These are phyloP conservation scores for Wilhelminamyces savonicus DNA, from an alignment of 805 yeast species.

Conservation along the genomic window DNA sequence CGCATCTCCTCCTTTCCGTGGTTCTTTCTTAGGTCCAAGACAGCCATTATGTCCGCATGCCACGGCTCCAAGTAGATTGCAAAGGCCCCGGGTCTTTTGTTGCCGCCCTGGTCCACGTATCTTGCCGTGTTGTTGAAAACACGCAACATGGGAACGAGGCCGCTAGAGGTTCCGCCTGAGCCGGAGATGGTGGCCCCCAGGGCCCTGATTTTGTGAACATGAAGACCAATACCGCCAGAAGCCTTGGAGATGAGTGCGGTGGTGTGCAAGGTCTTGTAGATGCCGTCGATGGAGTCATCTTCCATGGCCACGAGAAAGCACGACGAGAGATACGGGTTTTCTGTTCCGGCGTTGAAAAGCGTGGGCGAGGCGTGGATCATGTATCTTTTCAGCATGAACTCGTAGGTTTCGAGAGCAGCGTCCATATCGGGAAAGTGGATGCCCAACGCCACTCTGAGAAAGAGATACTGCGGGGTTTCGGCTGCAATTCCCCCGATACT, in stretches of 20 bases:
- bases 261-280: conserved; percentile 80
- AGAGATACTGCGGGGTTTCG: conserved; percentile 88
- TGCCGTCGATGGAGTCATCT: conserved; percentile 94
- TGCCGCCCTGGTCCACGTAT: conserved; percentile 97
- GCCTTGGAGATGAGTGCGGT: conserved; percentile 89
- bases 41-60: conserved; percentile 89
- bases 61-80: conserved; percentile 94
- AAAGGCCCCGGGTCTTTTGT: conserved; percentile 96
- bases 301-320: conserved; percentile 89
- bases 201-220: conserved; percentile 80
- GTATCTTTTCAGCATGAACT: conserved; percentile 78
- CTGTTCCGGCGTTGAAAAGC: conserved; percentile 87
- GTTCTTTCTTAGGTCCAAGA: conserved; percentile 81
- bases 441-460: conserved; percentile 89
- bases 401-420: conserved; percentile 72
- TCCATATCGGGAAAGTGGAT: conserved; percentile 70
- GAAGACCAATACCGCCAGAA: conserved; percentile 94
- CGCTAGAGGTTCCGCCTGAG: conserved; percentile 88
- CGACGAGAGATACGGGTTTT: conserved; percentile 78
- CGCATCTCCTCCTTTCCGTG: conserved; percentile 93
- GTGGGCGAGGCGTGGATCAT: conserved; percentile 97
- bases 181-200: conserved; percentile 86
- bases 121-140: conserved; percentile 95
- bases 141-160: conserved; percentile 92
- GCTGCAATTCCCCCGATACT: conserved; percentile 47